Conservation (phyloP, 257 asterid species). For the Solanum virginianum region DNA sequence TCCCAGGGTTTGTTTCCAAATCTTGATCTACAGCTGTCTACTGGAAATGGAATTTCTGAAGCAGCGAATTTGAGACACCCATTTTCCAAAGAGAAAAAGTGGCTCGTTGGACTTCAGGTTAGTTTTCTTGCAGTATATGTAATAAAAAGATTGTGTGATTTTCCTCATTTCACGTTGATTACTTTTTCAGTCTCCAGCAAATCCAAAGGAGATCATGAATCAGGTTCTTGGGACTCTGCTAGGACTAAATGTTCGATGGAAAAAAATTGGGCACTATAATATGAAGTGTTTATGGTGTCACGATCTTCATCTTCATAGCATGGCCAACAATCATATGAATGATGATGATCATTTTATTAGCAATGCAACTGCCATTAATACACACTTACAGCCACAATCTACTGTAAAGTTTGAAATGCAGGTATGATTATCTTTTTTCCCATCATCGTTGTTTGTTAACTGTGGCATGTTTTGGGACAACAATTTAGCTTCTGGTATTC, state of each 20-base stretch:
- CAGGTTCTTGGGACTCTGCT: conserved; percentile 75
- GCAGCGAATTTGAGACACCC: conserved; percentile 23
- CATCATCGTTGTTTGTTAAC: background rate
- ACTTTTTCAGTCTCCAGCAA: conserved; percentile 59
- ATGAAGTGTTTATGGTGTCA: conserved; percentile 71
- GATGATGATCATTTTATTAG: conserved; percentile 30
- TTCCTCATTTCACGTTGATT: background rate
- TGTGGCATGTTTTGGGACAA: background rate
- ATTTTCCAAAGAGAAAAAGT: conserved; percentile 49
- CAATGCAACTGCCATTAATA: conserved; percentile 15
- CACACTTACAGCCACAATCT: conserved; percentile 29
- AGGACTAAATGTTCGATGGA: conserved; percentile 82
- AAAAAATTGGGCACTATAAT: conserved; percentile 76
- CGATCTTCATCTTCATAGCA: conserved; percentile 10
- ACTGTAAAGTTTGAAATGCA: conserved; percentile 87
- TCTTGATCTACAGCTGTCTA: conserved; percentile 15
- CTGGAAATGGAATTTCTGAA: conserved; percentile 19
- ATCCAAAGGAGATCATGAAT: conserved; percentile 75
- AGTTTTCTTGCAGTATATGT: background rate
- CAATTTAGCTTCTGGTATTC: background rate
- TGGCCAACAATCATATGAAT: conserved; percentile 18
- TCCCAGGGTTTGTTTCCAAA: conserved; percentile 31
- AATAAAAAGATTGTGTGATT: background rate
- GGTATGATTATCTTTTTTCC: conserved; percentile 24
- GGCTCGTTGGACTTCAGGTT: conserved; percentile 89